Conservation (phyloP, 345 rosid genomes). For the Arabis alpina region DNA sequence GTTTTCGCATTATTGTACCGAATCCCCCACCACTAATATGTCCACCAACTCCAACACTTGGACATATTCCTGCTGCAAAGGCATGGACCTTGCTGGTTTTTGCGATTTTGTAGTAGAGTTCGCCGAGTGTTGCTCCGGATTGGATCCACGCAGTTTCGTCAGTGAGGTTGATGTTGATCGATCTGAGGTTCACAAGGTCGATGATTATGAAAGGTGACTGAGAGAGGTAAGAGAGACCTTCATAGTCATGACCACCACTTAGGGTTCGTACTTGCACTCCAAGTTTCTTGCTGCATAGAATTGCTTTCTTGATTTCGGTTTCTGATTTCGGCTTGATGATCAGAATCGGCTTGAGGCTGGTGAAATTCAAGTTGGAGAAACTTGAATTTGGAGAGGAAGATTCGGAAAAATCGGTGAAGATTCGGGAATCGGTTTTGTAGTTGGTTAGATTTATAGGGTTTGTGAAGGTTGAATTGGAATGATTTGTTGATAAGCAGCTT, state of each 20-base stretch:
- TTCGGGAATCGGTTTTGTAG: not conserved
- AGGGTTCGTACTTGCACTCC: constrained; percentile 55
- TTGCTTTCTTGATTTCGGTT: constrained; percentile 52
- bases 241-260: constrained; percentile 83
- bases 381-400: constrained; percentile 26
- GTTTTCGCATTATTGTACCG: constrained; percentile 63
- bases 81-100: constrained; percentile 52
- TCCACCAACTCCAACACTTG: constrained; percentile 64
- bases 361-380: constrained; percentile 37
- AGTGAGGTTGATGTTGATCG: constrained; percentile 45
- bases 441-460: not conserved
- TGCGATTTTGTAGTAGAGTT: constrained; percentile 56
- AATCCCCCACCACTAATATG: constrained; percentile 68
- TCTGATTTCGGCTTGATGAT: constrained; percentile 48
- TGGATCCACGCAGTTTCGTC: constrained; percentile 61
- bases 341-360: constrained; percentile 49
- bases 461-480: not conserved
- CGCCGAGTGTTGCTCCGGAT: constrained; percentile 65
- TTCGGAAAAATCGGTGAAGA: constrained; percentile 15
- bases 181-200: constrained; percentile 53
- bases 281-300: constrained; percentile 47
- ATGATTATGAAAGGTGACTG: constrained; percentile 51
- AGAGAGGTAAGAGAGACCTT: constrained; percentile 66
- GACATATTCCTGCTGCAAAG: constrained; percentile 66
- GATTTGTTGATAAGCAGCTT: constrained; percentile 26